phyloP scores from a whole-genome alignment of 2,329 filamentous ascomycete species.

The Byssochlamys sp. region DNA sequence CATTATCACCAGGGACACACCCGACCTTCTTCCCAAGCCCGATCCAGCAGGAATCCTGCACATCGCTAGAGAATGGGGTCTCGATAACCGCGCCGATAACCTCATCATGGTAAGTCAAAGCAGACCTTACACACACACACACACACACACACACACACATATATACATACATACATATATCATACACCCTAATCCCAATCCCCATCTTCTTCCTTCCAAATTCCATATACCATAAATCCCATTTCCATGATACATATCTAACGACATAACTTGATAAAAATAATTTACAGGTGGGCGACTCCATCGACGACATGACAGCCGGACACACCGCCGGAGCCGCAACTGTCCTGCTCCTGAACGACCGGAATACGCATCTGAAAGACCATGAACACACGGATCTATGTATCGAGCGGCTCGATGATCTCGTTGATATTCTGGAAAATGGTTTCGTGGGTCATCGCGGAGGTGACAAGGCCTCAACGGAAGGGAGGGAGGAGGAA shows the following conservation, averaged over 20 bases:
- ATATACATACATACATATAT: background rate
- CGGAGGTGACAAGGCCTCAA: background rate
- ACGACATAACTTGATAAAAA: slow-evolving; percentile 4
- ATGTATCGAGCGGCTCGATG: slow-evolving; percentile 61
- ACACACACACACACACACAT: no score
- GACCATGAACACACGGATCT: slow-evolving; percentile 69
- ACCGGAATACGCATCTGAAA: slow-evolving; percentile 62
- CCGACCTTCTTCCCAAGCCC: slow-evolving; percentile 62
- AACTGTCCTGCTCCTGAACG: slow-evolving; percentile 78
- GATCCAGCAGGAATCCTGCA: slow-evolving; percentile 78
- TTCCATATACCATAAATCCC: background rate
- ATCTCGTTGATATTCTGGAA: slow-evolving; percentile 66
- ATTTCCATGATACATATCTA: background rate
- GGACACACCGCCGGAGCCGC: slow-evolving; percentile 74
- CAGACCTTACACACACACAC: background rate
- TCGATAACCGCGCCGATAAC: slow-evolving; percentile 40
- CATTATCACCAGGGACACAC: slow-evolving; percentile 70
- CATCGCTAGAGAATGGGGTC: slow-evolving; percentile 68
- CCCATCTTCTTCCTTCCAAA: background rate
- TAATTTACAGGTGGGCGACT: slow-evolving; percentile 51
- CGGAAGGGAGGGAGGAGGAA: background rate
- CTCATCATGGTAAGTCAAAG: slow-evolving; percentile 26
- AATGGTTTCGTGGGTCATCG: slow-evolving; percentile 55
- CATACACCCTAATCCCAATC: background rate
- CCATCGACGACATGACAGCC: slow-evolving; percentile 85